Base-by-base conservation (phyloP, 495 filamentous ascomycete species). In the Viridothelium virens region DNA sequence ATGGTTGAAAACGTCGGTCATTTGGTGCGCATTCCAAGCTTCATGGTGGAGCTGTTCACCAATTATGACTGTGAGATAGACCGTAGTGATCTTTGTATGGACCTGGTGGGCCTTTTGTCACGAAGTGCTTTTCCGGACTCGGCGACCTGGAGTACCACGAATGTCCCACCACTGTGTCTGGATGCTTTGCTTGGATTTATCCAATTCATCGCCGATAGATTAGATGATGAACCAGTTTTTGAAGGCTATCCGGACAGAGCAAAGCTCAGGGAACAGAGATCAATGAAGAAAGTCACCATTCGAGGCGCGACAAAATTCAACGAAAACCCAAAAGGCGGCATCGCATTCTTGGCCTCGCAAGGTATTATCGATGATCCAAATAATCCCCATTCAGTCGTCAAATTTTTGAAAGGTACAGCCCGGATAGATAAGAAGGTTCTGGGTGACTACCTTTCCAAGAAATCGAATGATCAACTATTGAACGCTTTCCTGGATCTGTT, bases 21-120 rank as follows among this genome's bases (percentile, higher is more conserved):
- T 37, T 81, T 99, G 56, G 89, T 91, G 38, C 84, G 95, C 36
- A 96, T 97, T 77, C 92, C 94, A 1, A 90, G 86, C 62, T 97
- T 91, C 70, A 91, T 97, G 85, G 87, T 90, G 25, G 94, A 99
- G 74, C 82, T 99, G 16, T 97, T 94, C 70, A 85, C 97, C 77
- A 99, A 99, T 77, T 99, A 99, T 72, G 94, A 99, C 77, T 97
- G 92, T 69, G 93, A 97, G 69, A 87, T 92, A 41, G 90, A 97
- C 74, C 86, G 95, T 38, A 87, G 86, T 44, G 94, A 97, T 76
- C 76, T 99, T 2, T 99, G 95, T 71, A 91, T 95, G 75, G 94
- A 99, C 72, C 87, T 97, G 82, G 85, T 99, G 56, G 93, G 94
- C 2, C 77, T 99, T 46, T 81, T 99, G 46, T 92, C 94, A 37